phyloP scores from a whole-genome alignment of 75 land plant genomes.

The Isoetes taiwanensis region DNA sequence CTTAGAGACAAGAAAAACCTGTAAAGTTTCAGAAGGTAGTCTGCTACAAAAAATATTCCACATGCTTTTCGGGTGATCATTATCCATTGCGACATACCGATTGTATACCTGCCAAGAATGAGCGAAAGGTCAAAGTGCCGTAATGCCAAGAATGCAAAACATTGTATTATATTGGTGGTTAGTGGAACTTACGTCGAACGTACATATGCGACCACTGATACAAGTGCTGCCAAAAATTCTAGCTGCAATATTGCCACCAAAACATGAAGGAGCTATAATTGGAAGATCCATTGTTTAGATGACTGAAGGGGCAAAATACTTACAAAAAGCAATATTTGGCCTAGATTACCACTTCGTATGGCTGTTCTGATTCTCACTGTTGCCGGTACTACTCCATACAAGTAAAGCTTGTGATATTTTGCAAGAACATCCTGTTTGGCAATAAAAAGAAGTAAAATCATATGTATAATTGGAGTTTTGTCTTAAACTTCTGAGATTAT shows the following conservation, averaged over 20 bases:
- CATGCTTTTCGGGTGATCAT: conserved; percentile 12
- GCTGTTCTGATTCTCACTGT: conserved; percentile 36
- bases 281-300: neutral
- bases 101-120: conserved; percentile 17
- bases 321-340: conserved; percentile 27
- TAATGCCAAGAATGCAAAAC: neutral
- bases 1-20: conserved; percentile 20
- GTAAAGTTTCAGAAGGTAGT: conserved; percentile 33
- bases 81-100: conserved; percentile 10
- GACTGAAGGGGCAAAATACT: conserved; percentile 5
- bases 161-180: neutral
- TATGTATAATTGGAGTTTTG: too few relatives aligned
- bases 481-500: too few relatives aligned
- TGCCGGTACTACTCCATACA: conserved; percentile 28
- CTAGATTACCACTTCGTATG: conserved; percentile 22
- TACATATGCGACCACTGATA: conserved; percentile 23
- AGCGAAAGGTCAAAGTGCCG: neutral
- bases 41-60: conserved; percentile 30
- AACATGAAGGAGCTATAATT: neutral
- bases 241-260: conserved; percentile 17
- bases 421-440: conserved; percentile 25
- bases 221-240: conserved; percentile 37
- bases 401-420: conserved; percentile 30
- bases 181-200: conserved; percentile 24
- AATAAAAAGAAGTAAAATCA: neutral